Conservation (phyloP, 2,329 filamentous ascomycete species). For the Paecilomyces formosus region DNA sequence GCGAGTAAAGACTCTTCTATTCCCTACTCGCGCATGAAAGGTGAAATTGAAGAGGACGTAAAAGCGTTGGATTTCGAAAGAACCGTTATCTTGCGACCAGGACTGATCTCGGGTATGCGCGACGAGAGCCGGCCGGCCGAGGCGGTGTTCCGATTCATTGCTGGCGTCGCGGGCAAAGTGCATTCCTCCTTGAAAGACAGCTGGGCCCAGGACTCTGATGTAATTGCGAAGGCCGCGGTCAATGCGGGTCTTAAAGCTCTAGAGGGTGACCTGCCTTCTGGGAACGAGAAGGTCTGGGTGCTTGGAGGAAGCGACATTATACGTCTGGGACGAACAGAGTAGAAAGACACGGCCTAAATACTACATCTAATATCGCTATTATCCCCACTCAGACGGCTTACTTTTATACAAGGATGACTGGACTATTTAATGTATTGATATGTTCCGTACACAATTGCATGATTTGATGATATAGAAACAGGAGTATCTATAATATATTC, state of each 20-base stretch:
- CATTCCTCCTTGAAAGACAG: constrained; percentile 51
- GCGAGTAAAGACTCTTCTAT: constrained; percentile 48
- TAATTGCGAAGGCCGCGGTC: constrained; percentile 49
- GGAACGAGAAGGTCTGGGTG: constrained; percentile 33
- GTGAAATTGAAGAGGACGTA: constrained; percentile 73
- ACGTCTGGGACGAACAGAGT: constrained; percentile 17
- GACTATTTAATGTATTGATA: neutral
- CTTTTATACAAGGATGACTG: neutral
- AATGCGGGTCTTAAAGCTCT: constrained; percentile 32
- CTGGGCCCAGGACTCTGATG: constrained; percentile 65
- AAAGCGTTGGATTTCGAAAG: constrained; percentile 67
- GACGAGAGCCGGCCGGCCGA: constrained; percentile 55
- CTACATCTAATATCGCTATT: constrained; percentile 9
- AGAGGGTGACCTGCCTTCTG: constrained; percentile 30
- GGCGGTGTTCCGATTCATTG: constrained; percentile 47
- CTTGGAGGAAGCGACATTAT: constrained; percentile 32
- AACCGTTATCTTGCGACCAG: constrained; percentile 66
- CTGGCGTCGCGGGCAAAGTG: constrained; percentile 49
- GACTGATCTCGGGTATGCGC: constrained; percentile 65
- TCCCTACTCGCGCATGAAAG: constrained; percentile 67
- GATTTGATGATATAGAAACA: neutral
- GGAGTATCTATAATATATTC: neutral
- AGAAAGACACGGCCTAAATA: constrained; percentile 7
- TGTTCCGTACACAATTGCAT: neutral
- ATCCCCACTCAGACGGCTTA: neutral